Conservation (phyloP, 768 basidiomycete species). For the Strobilomyces dryophilus region DNA sequence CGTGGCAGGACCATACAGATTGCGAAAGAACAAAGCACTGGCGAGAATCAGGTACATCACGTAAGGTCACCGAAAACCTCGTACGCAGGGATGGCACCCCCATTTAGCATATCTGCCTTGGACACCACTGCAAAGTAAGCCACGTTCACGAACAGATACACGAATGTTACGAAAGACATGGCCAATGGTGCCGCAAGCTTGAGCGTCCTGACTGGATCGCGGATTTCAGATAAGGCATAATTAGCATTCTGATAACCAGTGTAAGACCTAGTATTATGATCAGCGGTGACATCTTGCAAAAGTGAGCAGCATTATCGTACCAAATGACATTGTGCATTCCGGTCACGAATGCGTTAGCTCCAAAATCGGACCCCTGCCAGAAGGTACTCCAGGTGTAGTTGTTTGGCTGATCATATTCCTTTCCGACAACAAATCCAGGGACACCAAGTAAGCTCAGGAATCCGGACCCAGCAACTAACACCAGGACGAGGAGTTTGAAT, state of each 20-base stretch:
- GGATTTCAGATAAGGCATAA: constrained; percentile 67
- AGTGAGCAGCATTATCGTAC: constrained; percentile 28
- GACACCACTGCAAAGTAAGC: constrained; percentile 75
- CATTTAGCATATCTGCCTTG: constrained; percentile 62
- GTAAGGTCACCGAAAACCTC: background rate
- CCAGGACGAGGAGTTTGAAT: constrained; percentile 57
- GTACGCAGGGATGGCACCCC: constrained; percentile 44
- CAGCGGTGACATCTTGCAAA: background rate
- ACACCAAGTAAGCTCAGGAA: constrained; percentile 46
- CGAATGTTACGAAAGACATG: constrained; percentile 50
- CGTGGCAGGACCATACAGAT: background rate
- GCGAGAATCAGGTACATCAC: background rate
- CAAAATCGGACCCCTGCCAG: constrained; percentile 59
- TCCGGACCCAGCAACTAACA: constrained; percentile 50
- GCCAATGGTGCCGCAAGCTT: constrained; percentile 67
- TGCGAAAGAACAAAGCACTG: background rate
- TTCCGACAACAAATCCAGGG: constrained; percentile 45
- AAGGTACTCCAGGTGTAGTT: constrained; percentile 59
- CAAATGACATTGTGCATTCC: constrained; percentile 72
- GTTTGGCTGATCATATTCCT: constrained; percentile 48
- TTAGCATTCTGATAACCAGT: constrained; percentile 73
- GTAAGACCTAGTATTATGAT: constrained; percentile 53
- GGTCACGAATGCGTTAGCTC: constrained; percentile 55
- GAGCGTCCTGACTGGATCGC: constrained; percentile 66
- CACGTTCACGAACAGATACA: constrained; percentile 64